Base-by-base conservation (phyloP, 2,329 filamentous ascomycete genomes). In the Ophiocordyceps australis region DNA sequence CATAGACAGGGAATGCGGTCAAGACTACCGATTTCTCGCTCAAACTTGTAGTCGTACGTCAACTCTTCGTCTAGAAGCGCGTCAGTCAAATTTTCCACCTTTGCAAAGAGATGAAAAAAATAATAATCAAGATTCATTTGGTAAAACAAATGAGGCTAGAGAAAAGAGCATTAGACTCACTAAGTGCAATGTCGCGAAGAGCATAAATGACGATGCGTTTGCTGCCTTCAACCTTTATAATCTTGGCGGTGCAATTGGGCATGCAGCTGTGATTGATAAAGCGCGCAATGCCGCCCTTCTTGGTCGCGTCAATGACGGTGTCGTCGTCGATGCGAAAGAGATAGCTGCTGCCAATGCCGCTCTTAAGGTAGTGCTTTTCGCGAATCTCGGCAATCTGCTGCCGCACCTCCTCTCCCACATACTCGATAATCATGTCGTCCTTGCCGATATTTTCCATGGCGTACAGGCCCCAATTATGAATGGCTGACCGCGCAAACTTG, bases 341-440 rank as follows among this genome's bases (percentile, higher is more conserved):
- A 50, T 98, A 98, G 46, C 81, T 92, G 51, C 83, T 93, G 31
- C 89, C 89, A 35, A 98, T 93, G 26, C 89, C 89, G 46, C 89
- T 93, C 59, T 89, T 86, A 35, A 93, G 69, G 49, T 98, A 98
- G 31, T 76, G 72, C 36, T 75, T 71, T 56, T 98, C 89, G 29
- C 89, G 76, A 46, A 95, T 73, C 50, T 98, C 89, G n/a, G 89
- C 85, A 32, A 98, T 89, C 43, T 91, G 82, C 52, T 98, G 89
- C 30, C 89, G 73, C 20, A 98, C 83, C 50, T 93, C 89, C 55
- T 98, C 89, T 32, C 89, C 89, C 9, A 98, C 89, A 46, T 98
- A 98, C 55, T 98, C 89, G 44, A 98, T 98, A 47, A 98, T 98
- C 83, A 98, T 94, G 52, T 98, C 89, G 49, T 93, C 91, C 47